phyloP scores from a whole-genome alignment of 2,329 filamentous ascomycete species.

The Periglandula ipomoeae region DNA sequence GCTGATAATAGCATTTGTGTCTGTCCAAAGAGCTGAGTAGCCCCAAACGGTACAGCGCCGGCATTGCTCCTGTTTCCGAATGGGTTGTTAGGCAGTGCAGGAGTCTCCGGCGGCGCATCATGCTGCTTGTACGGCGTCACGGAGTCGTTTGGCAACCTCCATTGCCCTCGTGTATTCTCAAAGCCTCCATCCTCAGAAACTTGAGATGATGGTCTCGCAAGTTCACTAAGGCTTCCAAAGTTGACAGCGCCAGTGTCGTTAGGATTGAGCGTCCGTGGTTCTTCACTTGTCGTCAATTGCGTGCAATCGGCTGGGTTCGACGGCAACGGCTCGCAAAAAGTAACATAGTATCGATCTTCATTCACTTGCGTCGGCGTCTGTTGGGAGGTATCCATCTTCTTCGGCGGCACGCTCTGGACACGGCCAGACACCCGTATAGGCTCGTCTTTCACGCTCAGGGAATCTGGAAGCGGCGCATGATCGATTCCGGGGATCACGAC shows the following conservation, averaged over 20 bases:
- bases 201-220: conserved; percentile 30
- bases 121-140: conserved; percentile 25
- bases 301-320: conserved; percentile 19
- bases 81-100: conserved; percentile 37
- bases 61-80: conserved; percentile 29
- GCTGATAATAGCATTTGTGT: conserved; percentile 46
- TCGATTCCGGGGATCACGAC: neutral
- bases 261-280: conserved; percentile 30
- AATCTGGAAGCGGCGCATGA: conserved; percentile 11
- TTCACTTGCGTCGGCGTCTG: conserved; percentile 49
- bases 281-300: conserved; percentile 19
- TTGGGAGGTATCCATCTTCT: conserved; percentile 37
- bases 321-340: conserved; percentile 23
- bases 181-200: conserved; percentile 32
- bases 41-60: conserved; percentile 25
- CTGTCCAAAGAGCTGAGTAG: conserved; percentile 44
- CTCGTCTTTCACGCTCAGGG: neutral
- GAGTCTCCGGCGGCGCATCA: conserved; percentile 35
- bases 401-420: neutral
- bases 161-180: conserved; percentile 28
- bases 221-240: conserved; percentile 29
- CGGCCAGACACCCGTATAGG: neutral
- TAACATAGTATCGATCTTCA: conserved; percentile 46
- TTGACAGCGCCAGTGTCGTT: conserved; percentile 43
- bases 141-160: conserved; percentile 26